phyloP scores from a whole-genome alignment of 2,329 filamentous ascomycete species.

The Aspergillus luchuensis region DNA sequence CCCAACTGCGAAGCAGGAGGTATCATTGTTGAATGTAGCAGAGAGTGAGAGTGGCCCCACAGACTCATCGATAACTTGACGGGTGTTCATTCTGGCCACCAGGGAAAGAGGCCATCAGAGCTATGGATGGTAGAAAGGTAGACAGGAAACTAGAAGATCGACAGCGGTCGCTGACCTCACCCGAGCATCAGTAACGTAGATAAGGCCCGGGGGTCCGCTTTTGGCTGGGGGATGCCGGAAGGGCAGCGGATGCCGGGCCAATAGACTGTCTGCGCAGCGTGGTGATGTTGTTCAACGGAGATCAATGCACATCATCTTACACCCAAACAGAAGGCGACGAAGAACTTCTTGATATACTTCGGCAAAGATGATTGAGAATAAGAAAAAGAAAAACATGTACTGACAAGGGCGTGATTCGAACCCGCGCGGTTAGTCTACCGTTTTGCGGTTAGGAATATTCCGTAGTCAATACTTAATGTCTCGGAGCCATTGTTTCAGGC shows the following conservation, averaged over 20 bases:
- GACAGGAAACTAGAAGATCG: conserved; percentile 9
- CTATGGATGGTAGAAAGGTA: neutral
- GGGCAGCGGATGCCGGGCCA: neutral
- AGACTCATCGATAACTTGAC: conserved; percentile 78
- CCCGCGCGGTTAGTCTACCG: conserved; percentile 7
- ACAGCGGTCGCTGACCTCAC: conserved; percentile 16
- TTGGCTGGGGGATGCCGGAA: neutral
- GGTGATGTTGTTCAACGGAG: neutral
- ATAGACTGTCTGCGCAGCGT: neutral
- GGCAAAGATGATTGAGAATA: too few species aligned
- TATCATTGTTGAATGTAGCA: conserved; percentile 80
- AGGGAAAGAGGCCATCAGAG: conserved; percentile 10
- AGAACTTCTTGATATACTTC: neutral
- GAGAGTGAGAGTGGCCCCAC: conserved; percentile 75
- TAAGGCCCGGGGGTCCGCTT: conserved; percentile 9
- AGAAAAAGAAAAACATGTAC: neutral
- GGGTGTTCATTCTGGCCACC: conserved; percentile 73
- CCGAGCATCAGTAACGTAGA: neutral
- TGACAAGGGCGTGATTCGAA: conserved; percentile 16
- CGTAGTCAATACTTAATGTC: neutral
- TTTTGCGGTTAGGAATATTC: neutral
- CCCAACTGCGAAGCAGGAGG: conserved; percentile 82
- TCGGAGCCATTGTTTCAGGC: neutral
- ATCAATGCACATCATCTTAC: neutral
- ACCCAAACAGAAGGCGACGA: neutral